Percentiles rank a stretch among this genome's conserved stretches.
Conservation (phyloP, 768 basidiomycete species). For the Cystobasidium ongulense region DNA sequence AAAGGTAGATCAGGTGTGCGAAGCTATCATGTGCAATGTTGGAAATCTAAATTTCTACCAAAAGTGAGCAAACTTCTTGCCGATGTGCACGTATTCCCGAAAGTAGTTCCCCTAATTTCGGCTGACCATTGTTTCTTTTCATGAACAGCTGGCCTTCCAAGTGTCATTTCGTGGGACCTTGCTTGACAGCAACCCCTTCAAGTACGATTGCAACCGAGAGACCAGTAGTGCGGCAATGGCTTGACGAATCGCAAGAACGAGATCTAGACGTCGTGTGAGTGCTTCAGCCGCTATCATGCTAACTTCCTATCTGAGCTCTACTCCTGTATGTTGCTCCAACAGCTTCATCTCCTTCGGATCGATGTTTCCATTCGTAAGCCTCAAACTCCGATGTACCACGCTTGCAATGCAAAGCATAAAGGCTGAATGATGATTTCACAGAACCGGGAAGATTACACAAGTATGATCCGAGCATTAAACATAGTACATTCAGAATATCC, state of each 20-base stretch:
- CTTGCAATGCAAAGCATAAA: not conserved
- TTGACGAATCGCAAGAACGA: not conserved
- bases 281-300: not conserved
- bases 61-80: slow-evolving; percentile 1
- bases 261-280: not conserved
- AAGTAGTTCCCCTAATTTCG: no score
- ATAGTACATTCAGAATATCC: not conserved
- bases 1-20: slow-evolving; percentile 1
- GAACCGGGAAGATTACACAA: not conserved
- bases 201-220: not conserved
- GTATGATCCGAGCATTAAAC: not conserved
- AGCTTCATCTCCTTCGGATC: slow-evolving; percentile 25
- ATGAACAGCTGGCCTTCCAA: not conserved
- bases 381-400: not conserved
- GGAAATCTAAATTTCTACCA: slow-evolving; percentile 16
- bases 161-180: slow-evolving; percentile 2
- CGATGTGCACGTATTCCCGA: not conserved
- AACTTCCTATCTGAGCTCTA: not conserved
- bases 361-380: slow-evolving; percentile 25
- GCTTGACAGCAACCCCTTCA: not conserved
- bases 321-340: no score
- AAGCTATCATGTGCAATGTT: slow-evolving; percentile 15
- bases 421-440: not conserved
- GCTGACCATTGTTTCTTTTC: no score
- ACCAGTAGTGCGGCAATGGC: not conserved